Evolutionary conservation across 306 rosid species (phyloP).

Genomic region (Malus sylvestris): DNA sequence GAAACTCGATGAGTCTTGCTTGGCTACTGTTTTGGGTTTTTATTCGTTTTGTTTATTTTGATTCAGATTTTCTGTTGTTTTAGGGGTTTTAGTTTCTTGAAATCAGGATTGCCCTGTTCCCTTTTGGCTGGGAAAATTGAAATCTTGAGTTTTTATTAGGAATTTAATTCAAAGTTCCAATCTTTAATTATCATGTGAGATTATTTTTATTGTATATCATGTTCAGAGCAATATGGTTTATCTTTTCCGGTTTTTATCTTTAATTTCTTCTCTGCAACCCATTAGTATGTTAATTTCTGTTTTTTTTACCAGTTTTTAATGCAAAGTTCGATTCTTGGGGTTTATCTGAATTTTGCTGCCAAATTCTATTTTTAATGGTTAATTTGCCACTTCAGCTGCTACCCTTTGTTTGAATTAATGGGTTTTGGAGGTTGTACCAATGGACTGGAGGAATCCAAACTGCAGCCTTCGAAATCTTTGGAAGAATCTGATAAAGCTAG

Average conservation of each 20-base stretch:
- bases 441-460: constrained; percentile 9
- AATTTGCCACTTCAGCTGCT: constrained; percentile 3
- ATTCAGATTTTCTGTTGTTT: not conserved
- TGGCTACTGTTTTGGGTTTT: not conserved
- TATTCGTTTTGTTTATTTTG: not conserved
- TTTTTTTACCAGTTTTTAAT: not conserved
- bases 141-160: not conserved
- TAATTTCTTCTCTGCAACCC: not conserved
- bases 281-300: not conserved
- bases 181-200: not conserved
- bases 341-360: not conserved
- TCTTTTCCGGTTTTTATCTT: not conserved
- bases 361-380: not conserved
- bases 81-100: not conserved
- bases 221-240: not conserved
- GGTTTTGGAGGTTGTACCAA: constrained; percentile 31
- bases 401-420: constrained; percentile 17
- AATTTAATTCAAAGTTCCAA: not conserved
- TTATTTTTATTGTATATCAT: not conserved
- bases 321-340: not conserved
- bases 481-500: constrained; percentile 10
- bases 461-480: not conserved
- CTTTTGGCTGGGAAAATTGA: not conserved
- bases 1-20: not conserved
- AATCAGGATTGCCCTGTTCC: not conserved